These are phyloP conservation scores for Xylaria palmicola DNA, from an alignment of 495 filamentous ascomycete species.

Conservation along the genomic window DNA sequence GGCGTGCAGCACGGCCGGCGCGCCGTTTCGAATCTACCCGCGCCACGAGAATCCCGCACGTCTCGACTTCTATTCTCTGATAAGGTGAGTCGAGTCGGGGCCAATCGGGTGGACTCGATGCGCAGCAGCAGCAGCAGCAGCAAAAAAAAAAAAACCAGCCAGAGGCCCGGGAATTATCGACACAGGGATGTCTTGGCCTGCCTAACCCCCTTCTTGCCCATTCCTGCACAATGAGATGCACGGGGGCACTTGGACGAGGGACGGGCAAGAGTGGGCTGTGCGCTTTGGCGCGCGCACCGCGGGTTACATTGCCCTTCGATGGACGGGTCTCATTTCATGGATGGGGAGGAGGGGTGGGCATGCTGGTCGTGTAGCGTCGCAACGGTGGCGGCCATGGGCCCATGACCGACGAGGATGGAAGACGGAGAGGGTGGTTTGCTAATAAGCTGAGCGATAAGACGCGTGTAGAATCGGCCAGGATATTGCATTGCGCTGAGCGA, in stretches of 20 bases:
- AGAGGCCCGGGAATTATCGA: slow-evolving; percentile 12
- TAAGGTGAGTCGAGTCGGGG: slow-evolving; percentile 6
- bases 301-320: slow-evolving; percentile 13
- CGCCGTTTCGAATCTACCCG: slow-evolving; percentile 13
- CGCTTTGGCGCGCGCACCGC: slow-evolving; percentile 16
- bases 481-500: slow-evolving; percentile 13
- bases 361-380: slow-evolving; percentile 5
- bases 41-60: slow-evolving; percentile 12
- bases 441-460: slow-evolving; percentile 11
- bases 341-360: background rate
- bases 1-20: slow-evolving; percentile 11
- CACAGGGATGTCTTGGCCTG: slow-evolving; percentile 11
- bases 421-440: slow-evolving; percentile 8
- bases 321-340: slow-evolving; percentile 10
- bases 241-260: slow-evolving; percentile 10
- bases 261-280: slow-evolving; percentile 11
- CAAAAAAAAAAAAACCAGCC: slow-evolving; percentile 6
- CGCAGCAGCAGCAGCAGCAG: no score
- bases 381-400: slow-evolving; percentile 16
- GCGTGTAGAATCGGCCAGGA: background rate
- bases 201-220: background rate
- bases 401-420: slow-evolving; percentile 9
- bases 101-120: slow-evolving; percentile 14
- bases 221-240: slow-evolving; percentile 12
- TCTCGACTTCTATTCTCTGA: background rate